Percentiles rank a stretch among this genome's conserved stretches.
Conservation (phyloP, 2,329 filamentous ascomycete species). For the Talaromyces sp. region DNA sequence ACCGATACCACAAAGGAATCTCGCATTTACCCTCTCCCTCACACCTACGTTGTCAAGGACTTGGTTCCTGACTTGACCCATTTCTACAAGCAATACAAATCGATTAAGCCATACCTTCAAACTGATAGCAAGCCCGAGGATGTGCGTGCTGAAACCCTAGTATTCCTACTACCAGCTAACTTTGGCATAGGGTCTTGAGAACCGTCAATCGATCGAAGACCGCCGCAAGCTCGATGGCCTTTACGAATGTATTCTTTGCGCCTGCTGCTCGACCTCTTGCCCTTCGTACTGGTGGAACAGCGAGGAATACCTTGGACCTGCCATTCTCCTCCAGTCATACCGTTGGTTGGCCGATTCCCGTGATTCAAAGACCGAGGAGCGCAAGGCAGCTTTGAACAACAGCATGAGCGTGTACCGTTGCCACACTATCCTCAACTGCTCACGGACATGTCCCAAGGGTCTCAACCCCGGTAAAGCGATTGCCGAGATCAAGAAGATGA, state of each 20-base stretch:
- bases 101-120: slow-evolving; percentile 98
- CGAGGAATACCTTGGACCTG: slow-evolving; percentile 96
- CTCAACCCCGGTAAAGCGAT: slow-evolving; percentile 93
- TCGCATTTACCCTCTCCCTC: slow-evolving; percentile 95
- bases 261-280: slow-evolving; percentile 98
- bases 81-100: slow-evolving; percentile 99
- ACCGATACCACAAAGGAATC: slow-evolving; percentile 74
- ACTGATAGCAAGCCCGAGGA: slow-evolving; percentile 78
- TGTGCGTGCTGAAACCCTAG: slow-evolving; percentile 53
- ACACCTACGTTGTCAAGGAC: slow-evolving; percentile 99
- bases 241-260: slow-evolving; percentile 99
- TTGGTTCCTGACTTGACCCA: slow-evolving; percentile 95
- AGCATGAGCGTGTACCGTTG: slow-evolving; percentile 98
- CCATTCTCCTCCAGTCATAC: slow-evolving; percentile 95
- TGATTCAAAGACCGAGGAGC: slow-evolving; percentile 83
- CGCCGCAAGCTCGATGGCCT: slow-evolving; percentile 96
- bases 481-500: slow-evolving; percentile 97
- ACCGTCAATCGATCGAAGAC: slow-evolving; percentile 85
- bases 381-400: slow-evolving; percentile 91
- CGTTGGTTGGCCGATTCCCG: slow-evolving; percentile 94
- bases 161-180: neutral
- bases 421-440: slow-evolving; percentile 99
- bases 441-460: slow-evolving; percentile 95
- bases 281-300: slow-evolving; percentile 99
- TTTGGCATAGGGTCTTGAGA: slow-evolving; percentile 72